Evolutionary conservation across 331 rosid genomes (phyloP).

Genomic region (Ulmus americana): DNA sequence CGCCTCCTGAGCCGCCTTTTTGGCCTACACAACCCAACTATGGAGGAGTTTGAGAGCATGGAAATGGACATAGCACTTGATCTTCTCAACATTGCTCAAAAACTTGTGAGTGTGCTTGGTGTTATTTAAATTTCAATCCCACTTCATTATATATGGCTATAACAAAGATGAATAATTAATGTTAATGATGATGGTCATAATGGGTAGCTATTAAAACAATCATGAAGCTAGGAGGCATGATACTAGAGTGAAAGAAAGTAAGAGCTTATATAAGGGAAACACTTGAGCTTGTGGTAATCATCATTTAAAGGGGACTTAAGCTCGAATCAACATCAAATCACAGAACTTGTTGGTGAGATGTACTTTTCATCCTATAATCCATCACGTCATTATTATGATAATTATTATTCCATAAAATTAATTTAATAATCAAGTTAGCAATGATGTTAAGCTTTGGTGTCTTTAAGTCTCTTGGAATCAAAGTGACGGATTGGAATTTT

Average conservation of each 20-base stretch:
- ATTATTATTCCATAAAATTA: no score
- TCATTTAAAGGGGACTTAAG: slow-evolving; percentile 38
- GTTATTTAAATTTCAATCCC: not conserved
- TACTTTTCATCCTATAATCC: no score
- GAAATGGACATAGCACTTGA: slow-evolving; percentile 34
- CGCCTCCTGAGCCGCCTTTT: slow-evolving; percentile 49
- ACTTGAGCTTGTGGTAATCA: slow-evolving; percentile 49
- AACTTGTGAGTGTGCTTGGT: not conserved
- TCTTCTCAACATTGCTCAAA: slow-evolving; percentile 40
- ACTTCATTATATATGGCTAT: slow-evolving; percentile 34
- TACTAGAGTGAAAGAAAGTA: slow-evolving; percentile 46
- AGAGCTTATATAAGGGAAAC: slow-evolving; percentile 17
- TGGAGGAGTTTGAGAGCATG: slow-evolving; percentile 47
- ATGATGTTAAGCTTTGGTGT: no score
- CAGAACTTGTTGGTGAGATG: not conserved
- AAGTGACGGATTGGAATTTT: no score
- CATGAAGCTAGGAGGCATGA: slow-evolving; percentile 46
- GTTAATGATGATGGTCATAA: slow-evolving; percentile 47
- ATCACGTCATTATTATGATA: no score
- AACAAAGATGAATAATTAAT: slow-evolving; percentile 34
- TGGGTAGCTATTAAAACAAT: slow-evolving; percentile 60
- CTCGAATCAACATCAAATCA: slow-evolving; percentile 22
- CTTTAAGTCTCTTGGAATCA: no score
- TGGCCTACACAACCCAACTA: slow-evolving; percentile 53
- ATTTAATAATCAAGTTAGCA: no score